A percentile compares a stretch with the other conserved stretches of the same genome.
These are phyloP conservation scores for Erysimum cheiranthoides DNA, from an alignment of 345 rosid species.

Conservation along the genomic window DNA sequence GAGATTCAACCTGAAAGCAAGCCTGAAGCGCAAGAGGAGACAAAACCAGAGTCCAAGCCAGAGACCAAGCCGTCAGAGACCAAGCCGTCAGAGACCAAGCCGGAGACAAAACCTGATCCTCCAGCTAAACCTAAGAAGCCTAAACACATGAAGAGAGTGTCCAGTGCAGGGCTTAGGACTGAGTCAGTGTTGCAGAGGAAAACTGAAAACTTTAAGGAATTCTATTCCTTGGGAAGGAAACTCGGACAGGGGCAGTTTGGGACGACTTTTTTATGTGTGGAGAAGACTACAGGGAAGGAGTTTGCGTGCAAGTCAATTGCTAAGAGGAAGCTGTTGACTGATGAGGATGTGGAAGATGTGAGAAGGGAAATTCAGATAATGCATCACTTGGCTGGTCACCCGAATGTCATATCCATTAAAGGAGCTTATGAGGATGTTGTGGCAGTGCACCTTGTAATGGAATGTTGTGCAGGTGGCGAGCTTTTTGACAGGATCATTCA, in stretches of 20 bases:
- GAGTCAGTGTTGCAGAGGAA: conserved; percentile 75
- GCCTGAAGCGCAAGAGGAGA: conserved; percentile 25
- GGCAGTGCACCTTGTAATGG: conserved; percentile 91
- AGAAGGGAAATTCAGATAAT: conserved; percentile 89
- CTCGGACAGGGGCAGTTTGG: conserved; percentile 96
- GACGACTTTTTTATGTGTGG: conserved; percentile 74
- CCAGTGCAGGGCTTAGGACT: conserved; percentile 75
- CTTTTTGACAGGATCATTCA: conserved; percentile 90
- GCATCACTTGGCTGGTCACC: conserved; percentile 90
- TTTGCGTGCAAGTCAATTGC: conserved; percentile 91
- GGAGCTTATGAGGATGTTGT: conserved; percentile 88
- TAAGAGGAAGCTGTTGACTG: conserved; percentile 76
- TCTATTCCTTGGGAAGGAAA: conserved; percentile 73
- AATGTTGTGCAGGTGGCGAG: conserved; percentile 88
- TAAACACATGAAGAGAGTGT: conserved; percentile 62
- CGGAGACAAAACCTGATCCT: conserved; percentile 34
- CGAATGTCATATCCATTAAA: conserved; percentile 73
- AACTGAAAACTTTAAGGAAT: conserved; percentile 76
- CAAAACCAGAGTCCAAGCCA: conserved; percentile 20
- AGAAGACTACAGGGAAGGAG: conserved; percentile 69
- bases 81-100: conserved; percentile 38
- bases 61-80: conserved; percentile 28
- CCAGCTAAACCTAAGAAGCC: conserved; percentile 57
- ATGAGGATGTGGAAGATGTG: conserved; percentile 91
- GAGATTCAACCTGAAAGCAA: conserved; percentile 34